Evolutionary conservation across 2,329 filamentous ascomycete species (phyloP).

Genomic region (Colletotrichum lindemuthianum): DNA sequence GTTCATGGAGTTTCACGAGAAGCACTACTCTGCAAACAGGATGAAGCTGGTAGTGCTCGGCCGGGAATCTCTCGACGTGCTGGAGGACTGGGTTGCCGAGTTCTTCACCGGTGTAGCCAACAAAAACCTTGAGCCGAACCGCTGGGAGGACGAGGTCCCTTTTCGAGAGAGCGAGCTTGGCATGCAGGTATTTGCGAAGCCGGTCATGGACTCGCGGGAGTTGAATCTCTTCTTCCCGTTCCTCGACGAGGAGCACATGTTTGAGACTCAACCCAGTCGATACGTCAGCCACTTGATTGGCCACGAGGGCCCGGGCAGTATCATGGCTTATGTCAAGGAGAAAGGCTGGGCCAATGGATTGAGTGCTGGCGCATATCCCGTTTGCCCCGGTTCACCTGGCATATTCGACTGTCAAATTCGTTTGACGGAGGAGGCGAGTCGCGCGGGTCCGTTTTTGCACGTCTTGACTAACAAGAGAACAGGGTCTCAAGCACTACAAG

Average conservation of each 20-base stretch:
- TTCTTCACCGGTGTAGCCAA: constrained; percentile 85
- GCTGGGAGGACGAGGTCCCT: constrained; percentile 63
- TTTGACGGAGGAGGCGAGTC: constrained; percentile 79
- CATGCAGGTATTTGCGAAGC: constrained; percentile 86
- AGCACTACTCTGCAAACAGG: constrained; percentile 90
- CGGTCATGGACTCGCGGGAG: constrained; percentile 86
- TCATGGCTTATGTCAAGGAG: constrained; percentile 88
- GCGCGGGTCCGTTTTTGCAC: background rate
- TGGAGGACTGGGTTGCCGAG: constrained; percentile 86
- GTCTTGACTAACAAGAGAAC: constrained; percentile 15
- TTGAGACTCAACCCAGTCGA: constrained; percentile 82
- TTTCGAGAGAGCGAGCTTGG: constrained; percentile 61
- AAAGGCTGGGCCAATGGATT: constrained; percentile 91
- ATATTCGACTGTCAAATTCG: constrained; percentile 84
- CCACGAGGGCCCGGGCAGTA: constrained; percentile 91
- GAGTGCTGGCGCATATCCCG: constrained; percentile 77
- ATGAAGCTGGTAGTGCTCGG: constrained; percentile 94
- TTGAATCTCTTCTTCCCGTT: constrained; percentile 86
- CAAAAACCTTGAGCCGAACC: constrained; percentile 75
- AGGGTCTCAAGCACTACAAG: constrained; percentile 80
- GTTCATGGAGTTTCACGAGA: constrained; percentile 91
- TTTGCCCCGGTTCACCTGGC: constrained; percentile 81
- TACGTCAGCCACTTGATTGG: constrained; percentile 92
- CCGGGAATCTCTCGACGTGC: constrained; percentile 80
- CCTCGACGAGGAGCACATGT: constrained; percentile 82